A percentile compares a stretch with the other conserved stretches of the same genome.
phyloP scores from a whole-genome alignment of 192 early-diverging fungal genomes.

The Linnemannia exigua region DNA sequence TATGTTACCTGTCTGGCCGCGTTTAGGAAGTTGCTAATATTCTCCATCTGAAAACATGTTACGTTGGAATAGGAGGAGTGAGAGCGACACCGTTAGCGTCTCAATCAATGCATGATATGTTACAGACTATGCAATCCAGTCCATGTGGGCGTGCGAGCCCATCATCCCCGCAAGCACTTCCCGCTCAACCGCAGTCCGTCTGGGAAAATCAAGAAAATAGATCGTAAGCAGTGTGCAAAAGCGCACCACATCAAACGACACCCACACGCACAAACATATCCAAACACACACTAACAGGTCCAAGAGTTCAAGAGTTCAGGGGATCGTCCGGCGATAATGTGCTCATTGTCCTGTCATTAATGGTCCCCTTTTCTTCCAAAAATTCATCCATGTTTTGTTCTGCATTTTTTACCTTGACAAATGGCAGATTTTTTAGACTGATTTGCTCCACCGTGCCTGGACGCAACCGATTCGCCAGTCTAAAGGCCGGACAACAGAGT shows the following conservation, averaged over 20 bases:
- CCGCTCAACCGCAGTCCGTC: constrained; percentile 1
- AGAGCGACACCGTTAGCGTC: neutral
- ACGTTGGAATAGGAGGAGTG: neutral
- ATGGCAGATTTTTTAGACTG: constrained; percentile 78
- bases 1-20: constrained; percentile 71
- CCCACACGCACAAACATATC: neutral
- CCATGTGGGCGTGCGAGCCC: neutral
- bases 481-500: constrained; percentile 24
- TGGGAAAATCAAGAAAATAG: neutral
- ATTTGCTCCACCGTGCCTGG: constrained; percentile 83
- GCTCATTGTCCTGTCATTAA: neutral
- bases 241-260: neutral
- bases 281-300: neutral
- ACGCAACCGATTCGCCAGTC: constrained; percentile 81
- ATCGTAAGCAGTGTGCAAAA: neutral
- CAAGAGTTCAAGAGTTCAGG: constrained; percentile 9
- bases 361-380: neutral
- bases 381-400: constrained; percentile 9
- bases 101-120: neutral
- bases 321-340: constrained; percentile 9
- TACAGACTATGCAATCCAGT: neutral
- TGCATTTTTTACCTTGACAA: constrained; percentile 69
- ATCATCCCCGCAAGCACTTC: neutral
- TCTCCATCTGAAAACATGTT: constrained; percentile 79
- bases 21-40: constrained; percentile 81